Evolutionary conservation across 2,329 filamentous ascomycete genomes (phyloP).

Genomic region (Leptographium procerum): DNA sequence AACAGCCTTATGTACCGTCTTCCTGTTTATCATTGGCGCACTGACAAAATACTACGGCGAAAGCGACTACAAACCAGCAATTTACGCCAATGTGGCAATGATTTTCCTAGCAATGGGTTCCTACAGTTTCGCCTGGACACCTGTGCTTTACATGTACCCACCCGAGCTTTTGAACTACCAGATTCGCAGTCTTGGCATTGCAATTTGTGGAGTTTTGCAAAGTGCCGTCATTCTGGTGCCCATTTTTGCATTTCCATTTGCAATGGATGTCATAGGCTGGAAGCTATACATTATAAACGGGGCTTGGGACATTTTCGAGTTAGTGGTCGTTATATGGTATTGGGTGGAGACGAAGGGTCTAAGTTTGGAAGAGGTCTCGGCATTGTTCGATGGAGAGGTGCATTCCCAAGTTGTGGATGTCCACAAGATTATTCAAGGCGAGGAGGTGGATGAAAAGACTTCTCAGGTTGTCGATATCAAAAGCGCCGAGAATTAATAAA

Average conservation of each 20-base stretch:
- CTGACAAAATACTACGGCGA: slow-evolving; percentile 1
- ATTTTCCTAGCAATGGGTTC: slow-evolving; percentile 1
- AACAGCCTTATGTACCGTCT: background rate
- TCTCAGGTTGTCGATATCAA: background rate
- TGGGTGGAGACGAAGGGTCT: slow-evolving; percentile 15
- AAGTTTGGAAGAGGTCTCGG: slow-evolving; percentile 8
- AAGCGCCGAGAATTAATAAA: background rate
- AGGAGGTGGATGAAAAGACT: background rate
- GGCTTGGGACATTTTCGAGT: slow-evolving; percentile 12
- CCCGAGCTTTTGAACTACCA: slow-evolving; percentile 1
- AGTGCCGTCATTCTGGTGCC: background rate
- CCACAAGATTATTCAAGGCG: background rate
- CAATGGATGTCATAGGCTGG: background rate
- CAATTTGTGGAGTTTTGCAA: background rate
- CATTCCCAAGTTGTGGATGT: background rate
- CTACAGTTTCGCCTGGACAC: slow-evolving; percentile 1
- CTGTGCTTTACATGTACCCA: background rate
- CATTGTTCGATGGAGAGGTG: slow-evolving; percentile 18
- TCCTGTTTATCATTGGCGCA: slow-evolving; percentile 2
- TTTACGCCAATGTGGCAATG: background rate
- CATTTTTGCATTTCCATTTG: background rate
- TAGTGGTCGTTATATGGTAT: slow-evolving; percentile 21
- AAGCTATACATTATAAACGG: background rate
- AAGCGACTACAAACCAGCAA: background rate
- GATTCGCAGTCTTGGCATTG: background rate